Evolutionary conservation across 2,329 filamentous ascomycete species (phyloP), one percentile per base, ranked within the genome.

Genomic region (Bisporella sp.): DNA sequence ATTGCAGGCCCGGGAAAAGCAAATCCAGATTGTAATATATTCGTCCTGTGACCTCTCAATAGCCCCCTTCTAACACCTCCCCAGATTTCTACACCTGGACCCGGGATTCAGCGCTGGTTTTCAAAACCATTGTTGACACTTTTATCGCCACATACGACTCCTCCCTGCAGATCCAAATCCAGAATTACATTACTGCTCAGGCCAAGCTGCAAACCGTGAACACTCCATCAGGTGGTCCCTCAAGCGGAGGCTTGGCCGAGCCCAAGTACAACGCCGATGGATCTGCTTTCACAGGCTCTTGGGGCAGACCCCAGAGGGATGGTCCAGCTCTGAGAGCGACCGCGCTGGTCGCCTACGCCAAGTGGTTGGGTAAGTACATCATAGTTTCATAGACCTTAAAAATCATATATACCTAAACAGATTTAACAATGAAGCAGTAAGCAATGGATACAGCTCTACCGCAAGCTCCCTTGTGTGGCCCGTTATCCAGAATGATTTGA

Each of bases 1-100:
- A 68, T 84, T 59, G 81, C 81, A 12, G 76, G 74, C 41, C 81
- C 81, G 4, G 77, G 73, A 54, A 76, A 68, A 35, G 56, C 57
- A 12, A 68, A 76, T 46, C 81, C 80, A 5, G 70, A 81, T 59
- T 84, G 79, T 82, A 66, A 69, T 58, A 51, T 2, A 44, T 5
- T 45, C 32, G 6, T 35, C 13, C n/a, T 41, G n/a, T 5, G 6
- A 9, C 51, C 4, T 21, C 6, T 21, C 8, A 32, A 11, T 29
- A 5, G 41, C 2, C 39, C 11, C 5, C 21, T 44, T 13, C 49
- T 58, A 44, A 58, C 42, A 12, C 9, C 13, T 29, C 35, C 21
- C n/a, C 47, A 88, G 85, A 91, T 66, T 90, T 78, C 62, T 91
- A 82, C 62, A 89, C 85, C 1, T 92, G 87, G 87, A 89, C 83